These are phyloP conservation scores for Anastatica hierochuntica DNA, from an alignment of 345 rosid genomes.

Conservation along the genomic window DNA sequence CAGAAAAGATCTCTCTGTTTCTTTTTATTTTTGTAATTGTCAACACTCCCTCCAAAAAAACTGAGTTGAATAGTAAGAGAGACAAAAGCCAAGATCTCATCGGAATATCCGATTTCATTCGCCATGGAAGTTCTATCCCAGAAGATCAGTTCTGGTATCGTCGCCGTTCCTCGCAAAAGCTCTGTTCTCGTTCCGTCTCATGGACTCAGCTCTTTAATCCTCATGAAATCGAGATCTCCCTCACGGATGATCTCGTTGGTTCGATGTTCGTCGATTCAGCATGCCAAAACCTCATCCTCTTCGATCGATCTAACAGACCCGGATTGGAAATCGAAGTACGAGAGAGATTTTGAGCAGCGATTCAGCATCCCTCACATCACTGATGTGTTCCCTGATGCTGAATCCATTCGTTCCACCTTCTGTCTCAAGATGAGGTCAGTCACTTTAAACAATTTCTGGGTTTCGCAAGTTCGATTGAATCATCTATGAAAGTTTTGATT, in stretches of 20 bases:
- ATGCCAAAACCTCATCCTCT: neutral
- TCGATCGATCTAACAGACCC: slow-evolving; percentile 64
- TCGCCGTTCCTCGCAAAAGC: neutral
- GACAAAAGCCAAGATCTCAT: slow-evolving; percentile 10
- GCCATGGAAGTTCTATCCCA: slow-evolving; percentile 36
- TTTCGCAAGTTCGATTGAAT: neutral
- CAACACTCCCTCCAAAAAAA: slow-evolving; percentile 5
- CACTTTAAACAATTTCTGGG: no score
- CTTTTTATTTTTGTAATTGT: neutral
- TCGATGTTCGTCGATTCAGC: slow-evolving; percentile 9
- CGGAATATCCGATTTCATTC: slow-evolving; percentile 3
- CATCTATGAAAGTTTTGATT: neutral
- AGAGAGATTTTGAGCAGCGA: slow-evolving; percentile 58
- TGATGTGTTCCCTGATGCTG: slow-evolving; percentile 55
- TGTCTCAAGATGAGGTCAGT: slow-evolving; percentile 78
- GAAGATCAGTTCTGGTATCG: slow-evolving; percentile 8
- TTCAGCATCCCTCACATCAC: slow-evolving; percentile 76
- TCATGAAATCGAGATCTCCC: slow-evolving; percentile 20
- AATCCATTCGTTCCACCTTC: slow-evolving; percentile 69
- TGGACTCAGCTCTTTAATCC: slow-evolving; percentile 24
- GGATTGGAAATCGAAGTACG: slow-evolving; percentile 61
- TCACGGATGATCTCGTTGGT: neutral
- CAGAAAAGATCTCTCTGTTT: no score
- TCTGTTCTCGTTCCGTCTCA: slow-evolving; percentile 1
- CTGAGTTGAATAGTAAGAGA: slow-evolving; percentile 3